These are phyloP conservation scores for Blastomyces percursus DNA, from an alignment of 2,329 filamentous ascomycete species.

Conservation along the genomic window DNA sequence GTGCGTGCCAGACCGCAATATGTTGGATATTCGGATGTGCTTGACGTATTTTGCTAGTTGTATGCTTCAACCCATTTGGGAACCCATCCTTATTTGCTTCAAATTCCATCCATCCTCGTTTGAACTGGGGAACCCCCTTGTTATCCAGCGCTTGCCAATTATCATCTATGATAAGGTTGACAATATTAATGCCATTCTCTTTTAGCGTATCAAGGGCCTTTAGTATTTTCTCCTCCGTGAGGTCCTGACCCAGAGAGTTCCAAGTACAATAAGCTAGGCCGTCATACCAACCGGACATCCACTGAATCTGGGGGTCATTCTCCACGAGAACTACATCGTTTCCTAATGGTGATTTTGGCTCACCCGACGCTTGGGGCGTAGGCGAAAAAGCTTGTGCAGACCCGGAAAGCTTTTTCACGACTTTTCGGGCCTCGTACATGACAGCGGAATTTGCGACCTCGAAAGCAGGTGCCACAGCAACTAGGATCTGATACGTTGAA, in stretches of 20 bases:
- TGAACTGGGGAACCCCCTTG: constrained; percentile 42
- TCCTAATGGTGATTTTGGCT: constrained; percentile 24
- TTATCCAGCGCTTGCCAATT: constrained; percentile 78
- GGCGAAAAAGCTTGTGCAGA: constrained; percentile 12
- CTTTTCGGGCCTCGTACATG: constrained; percentile 73
- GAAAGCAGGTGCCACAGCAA: constrained; percentile 60
- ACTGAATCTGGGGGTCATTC: constrained; percentile 41
- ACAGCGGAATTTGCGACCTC: constrained; percentile 67
- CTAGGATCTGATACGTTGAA: constrained; percentile 52
- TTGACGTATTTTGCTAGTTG: constrained; percentile 57
- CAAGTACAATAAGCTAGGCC: constrained; percentile 92
- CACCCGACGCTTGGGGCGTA: constrained; percentile 12
- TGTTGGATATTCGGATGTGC: constrained; percentile 64
- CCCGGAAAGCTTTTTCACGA: constrained; percentile 36
- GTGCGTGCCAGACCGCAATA: constrained; percentile 87
- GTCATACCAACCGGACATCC: constrained; percentile 84
- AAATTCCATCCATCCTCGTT: constrained; percentile 62
- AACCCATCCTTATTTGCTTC: constrained; percentile 75
- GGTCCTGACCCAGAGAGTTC: constrained; percentile 77
- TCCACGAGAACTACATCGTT: constrained; percentile 34
- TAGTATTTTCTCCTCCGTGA: constrained; percentile 72
- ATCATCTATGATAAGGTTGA: constrained; percentile 88
- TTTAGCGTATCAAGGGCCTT: constrained; percentile 61
- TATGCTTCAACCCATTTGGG: constrained; percentile 63
- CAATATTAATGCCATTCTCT: constrained; percentile 61